phyloP scores from a whole-genome alignment of 2,329 filamentous ascomycete genomes.

The Neocucurbitaria cava region DNA sequence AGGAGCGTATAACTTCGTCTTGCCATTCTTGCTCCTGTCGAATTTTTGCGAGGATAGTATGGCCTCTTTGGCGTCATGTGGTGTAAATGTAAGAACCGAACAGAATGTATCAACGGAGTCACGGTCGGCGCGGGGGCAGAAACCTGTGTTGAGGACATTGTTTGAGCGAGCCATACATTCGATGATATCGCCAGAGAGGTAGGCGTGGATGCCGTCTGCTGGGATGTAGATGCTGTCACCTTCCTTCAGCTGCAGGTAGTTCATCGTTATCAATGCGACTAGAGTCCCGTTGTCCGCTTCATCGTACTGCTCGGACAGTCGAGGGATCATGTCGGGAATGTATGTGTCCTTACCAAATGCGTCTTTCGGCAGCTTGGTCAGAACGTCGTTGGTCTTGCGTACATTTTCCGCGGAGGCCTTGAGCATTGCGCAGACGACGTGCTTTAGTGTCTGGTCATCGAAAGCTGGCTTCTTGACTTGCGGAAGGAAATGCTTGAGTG shows the following conservation, averaged over 20 bases:
- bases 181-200: conserved; percentile 75
- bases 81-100: conserved; percentile 67
- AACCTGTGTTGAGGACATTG: conserved; percentile 77
- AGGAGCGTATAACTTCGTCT: conserved; percentile 69
- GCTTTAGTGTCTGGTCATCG: conserved; percentile 64
- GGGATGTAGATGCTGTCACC: conserved; percentile 75
- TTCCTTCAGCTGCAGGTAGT: conserved; percentile 70
- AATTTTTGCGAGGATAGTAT: conserved; percentile 60
- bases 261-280: conserved; percentile 76
- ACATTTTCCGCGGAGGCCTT: conserved; percentile 62
- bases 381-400: conserved; percentile 59
- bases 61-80: conserved; percentile 65
- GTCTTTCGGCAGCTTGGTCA: conserved; percentile 57
- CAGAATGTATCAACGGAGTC: conserved; percentile 70
- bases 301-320: conserved; percentile 70
- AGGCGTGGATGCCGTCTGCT: conserved; percentile 76
- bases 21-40: conserved; percentile 62
- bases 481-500: conserved; percentile 63
- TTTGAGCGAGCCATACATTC: conserved; percentile 80
- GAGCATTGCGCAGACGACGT: conserved; percentile 63
- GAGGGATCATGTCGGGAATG: conserved; percentile 69
- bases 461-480: conserved; percentile 53
- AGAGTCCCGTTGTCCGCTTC: conserved; percentile 70
- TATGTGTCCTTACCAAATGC: conserved; percentile 62
- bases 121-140: conserved; percentile 72